Conservation (phyloP, 257 asterid species). For the Ilex aquifolium region DNA sequence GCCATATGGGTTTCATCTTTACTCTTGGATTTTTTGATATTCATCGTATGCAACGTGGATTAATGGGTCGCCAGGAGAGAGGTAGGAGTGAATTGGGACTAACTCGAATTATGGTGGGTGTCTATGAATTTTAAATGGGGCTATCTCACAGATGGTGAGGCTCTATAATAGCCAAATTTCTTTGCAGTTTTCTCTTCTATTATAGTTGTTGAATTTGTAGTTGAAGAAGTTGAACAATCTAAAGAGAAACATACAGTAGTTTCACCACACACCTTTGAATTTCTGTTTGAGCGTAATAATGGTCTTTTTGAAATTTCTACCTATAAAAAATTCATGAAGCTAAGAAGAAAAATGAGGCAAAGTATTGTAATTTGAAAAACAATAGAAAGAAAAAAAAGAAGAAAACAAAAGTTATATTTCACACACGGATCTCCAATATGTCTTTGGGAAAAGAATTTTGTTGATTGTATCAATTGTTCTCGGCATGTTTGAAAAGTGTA, state of each 20-base stretch:
- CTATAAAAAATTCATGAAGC: too few species aligned
- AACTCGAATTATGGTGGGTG: slow-evolving; percentile 18
- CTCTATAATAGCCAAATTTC: slow-evolving; percentile 72
- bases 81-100: slow-evolving; percentile 15
- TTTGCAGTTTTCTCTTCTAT: slow-evolving; percentile 35
- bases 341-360: too few species aligned
- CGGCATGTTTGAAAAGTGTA: too few species aligned
- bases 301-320: slow-evolving; percentile 2
- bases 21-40: slow-evolving; percentile 8
- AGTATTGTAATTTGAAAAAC: too few species aligned
- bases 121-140: slow-evolving; percentile 70
- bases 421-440: too few species aligned
- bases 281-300: slow-evolving; percentile 23
- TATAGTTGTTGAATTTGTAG: slow-evolving; percentile 1
- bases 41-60: neutral
- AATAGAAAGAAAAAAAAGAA: too few species aligned
- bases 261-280: slow-evolving; percentile 31
- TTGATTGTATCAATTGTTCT: too few species aligned
- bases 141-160: slow-evolving; percentile 88
- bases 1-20: slow-evolving; percentile 21
- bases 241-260: slow-evolving; percentile 28
- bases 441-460: too few species aligned
- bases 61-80: slow-evolving; percentile 4
- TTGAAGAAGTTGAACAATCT: slow-evolving; percentile 31
- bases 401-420: too few species aligned